Percentiles rank a stretch among this genome's conserved stretches.
phyloP scores from a whole-genome alignment of 768 basidiomycete species.

The Phallus indusiatus region DNA sequence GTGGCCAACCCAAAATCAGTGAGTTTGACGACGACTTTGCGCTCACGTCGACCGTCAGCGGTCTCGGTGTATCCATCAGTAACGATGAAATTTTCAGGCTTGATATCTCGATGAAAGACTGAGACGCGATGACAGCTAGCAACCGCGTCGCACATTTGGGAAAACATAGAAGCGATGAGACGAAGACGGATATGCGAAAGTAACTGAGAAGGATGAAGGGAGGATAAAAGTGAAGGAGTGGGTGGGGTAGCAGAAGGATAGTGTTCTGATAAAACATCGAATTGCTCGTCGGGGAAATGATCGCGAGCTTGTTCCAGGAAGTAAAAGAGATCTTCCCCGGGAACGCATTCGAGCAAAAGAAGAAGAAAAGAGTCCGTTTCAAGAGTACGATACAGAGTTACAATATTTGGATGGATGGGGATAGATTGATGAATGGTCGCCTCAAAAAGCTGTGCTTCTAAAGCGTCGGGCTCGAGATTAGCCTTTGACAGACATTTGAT shows the following conservation, averaged over 20 bases:
- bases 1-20: constrained; percentile 96
- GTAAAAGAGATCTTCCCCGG: constrained; percentile 95
- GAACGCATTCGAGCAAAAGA: constrained; percentile 90
- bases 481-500: constrained; percentile 94
- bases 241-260: constrained; percentile 66
- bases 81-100: constrained; percentile 97
- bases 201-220: constrained; percentile 66
- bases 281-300: constrained; percentile 36
- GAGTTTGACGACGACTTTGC: constrained; percentile 91
- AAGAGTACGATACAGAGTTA: constrained; percentile 86
- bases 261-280: constrained; percentile 20
- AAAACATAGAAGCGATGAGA: constrained; percentile 94
- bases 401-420: constrained; percentile 84
- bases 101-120: constrained; percentile 96
- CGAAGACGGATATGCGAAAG: constrained; percentile 83
- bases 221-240: constrained; percentile 85
- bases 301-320: constrained; percentile 96
- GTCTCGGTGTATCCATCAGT: constrained; percentile 62
- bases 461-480: constrained; percentile 80
- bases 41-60: constrained; percentile 53
- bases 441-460: constrained; percentile 87
- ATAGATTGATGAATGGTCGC: constrained; percentile 94
- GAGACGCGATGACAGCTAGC: constrained; percentile 85
- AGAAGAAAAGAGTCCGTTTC: constrained; percentile 89
- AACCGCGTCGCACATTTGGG: constrained; percentile 98